Conservation (phyloP, 257 asterid species). For the Solanum chiquidenum region DNA sequence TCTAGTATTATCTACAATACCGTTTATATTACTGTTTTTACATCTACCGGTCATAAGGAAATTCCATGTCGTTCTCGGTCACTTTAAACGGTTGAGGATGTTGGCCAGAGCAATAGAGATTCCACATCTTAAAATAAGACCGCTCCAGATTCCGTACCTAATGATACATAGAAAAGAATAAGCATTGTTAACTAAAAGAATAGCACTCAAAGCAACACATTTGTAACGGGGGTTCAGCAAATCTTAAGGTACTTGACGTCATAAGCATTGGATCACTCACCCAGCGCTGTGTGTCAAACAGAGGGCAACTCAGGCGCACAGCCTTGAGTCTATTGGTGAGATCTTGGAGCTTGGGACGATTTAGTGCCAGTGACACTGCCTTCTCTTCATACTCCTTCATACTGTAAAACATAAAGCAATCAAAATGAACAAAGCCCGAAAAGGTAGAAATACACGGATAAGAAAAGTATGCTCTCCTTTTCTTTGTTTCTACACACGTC, state of each 20-base stretch:
- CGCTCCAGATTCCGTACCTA: constrained; percentile 94
- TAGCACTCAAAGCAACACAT: neutral
- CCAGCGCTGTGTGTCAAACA: constrained; percentile 91
- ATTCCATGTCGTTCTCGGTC: constrained; percentile 61
- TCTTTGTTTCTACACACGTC: neutral
- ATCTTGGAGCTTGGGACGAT: constrained; percentile 66
- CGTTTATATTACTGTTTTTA: constrained; percentile 1
- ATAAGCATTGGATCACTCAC: constrained; percentile 27
- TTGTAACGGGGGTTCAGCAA: neutral
- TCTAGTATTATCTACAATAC: constrained; percentile 40
- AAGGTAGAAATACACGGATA: neutral
- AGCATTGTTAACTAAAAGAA: neutral
- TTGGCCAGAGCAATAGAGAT: constrained; percentile 71
- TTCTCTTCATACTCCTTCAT: constrained; percentile 93
- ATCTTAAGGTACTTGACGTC: neutral
- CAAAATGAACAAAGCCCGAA: neutral
- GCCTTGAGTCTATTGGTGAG: constrained; percentile 80
- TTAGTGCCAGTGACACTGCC: constrained; percentile 75
- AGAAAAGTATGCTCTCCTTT: neutral
- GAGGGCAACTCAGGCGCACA: constrained; percentile 75
- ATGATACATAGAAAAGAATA: neutral
- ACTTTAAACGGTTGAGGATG: constrained; percentile 90
- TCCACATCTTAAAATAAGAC: constrained; percentile 95
- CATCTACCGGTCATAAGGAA: constrained; percentile 44
- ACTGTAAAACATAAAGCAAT: constrained; percentile 23